These are phyloP conservation scores for Scheffersomyces segobiensis DNA, from an alignment of 1,139 yeast genomes.

Conservation along the genomic window DNA sequence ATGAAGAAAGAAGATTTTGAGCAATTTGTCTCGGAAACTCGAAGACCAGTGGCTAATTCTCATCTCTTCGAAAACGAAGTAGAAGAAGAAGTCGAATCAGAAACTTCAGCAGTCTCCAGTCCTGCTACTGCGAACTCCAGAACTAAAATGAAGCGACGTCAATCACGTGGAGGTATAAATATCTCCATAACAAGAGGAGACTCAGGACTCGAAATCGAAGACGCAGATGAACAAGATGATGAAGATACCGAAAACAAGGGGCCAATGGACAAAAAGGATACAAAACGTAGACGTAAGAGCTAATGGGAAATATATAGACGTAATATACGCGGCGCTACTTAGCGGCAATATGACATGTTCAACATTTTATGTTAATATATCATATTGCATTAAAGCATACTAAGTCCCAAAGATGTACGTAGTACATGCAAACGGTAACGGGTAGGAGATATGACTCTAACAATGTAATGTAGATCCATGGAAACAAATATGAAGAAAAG, in stretches of 20 bases:
- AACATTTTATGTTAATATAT: no score
- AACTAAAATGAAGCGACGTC: slow-evolving; percentile 22
- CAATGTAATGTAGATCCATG: no score
- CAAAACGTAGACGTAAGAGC: slow-evolving; percentile 7
- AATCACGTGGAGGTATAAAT: slow-evolving; percentile 28
- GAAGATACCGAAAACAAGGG: slow-evolving; percentile 1
- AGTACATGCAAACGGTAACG: no score
- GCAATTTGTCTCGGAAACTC: slow-evolving; percentile 24
- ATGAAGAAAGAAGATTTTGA: slow-evolving; percentile 28
- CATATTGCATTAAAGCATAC: no score
- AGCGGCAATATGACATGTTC: neutral
- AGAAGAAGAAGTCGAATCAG: slow-evolving; percentile 21
- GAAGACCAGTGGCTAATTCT: slow-evolving; percentile 23
- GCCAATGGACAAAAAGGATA: slow-evolving; percentile 2
- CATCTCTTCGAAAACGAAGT: slow-evolving; percentile 32
- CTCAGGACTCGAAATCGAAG: neutral
- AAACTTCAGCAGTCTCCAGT: slow-evolving; percentile 4
- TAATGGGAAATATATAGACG: neutral
- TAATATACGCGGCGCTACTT: neutral
- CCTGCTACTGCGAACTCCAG: slow-evolving; percentile 1
- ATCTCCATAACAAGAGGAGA: slow-evolving; percentile 5
- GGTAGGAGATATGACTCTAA: no score
- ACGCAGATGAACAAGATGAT: slow-evolving; percentile 1
- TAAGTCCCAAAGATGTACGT: no score
- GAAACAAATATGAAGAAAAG: no score